Percentiles rank a stretch among this genome's conserved stretches.
Conservation (phyloP, 768 basidiomycete genomes). For the Phylloporus sp. region DNA sequence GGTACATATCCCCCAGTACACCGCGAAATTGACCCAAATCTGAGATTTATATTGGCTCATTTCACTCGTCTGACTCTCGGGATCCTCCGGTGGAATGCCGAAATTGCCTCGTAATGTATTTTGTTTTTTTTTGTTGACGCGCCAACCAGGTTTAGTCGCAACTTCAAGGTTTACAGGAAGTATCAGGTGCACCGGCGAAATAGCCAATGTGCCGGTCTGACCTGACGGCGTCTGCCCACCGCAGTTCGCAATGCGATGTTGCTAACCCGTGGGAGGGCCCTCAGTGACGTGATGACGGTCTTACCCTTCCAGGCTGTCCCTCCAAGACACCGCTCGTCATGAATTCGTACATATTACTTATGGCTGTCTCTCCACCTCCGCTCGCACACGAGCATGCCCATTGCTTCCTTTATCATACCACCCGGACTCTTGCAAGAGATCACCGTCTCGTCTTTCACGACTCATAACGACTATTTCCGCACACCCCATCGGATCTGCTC, state of each 20-base stretch:
- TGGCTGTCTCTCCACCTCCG: constrained; percentile 12
- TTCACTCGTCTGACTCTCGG: constrained; percentile 19
- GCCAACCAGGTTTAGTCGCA: constrained; percentile 20
- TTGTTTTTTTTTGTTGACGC: constrained; percentile 5
- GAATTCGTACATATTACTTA: constrained; percentile 23
- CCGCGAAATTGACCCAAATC: constrained; percentile 21
- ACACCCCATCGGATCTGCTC: constrained; percentile 34
- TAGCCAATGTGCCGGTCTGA: not conserved
- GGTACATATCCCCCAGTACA: constrained; percentile 12
- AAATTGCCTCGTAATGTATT: constrained; percentile 17
- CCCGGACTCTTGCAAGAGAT: constrained; percentile 36
- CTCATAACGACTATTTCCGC: constrained; percentile 33
- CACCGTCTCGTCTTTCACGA: constrained; percentile 30
- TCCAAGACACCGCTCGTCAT: constrained; percentile 28
- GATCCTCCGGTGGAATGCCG: constrained; percentile 18
- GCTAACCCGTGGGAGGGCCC: constrained; percentile 24
- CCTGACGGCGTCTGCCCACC: constrained; percentile 20
- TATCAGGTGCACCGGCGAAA: not conserved
- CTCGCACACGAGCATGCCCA: constrained; percentile 29
- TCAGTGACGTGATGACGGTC: constrained; percentile 28
- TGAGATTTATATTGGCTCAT: constrained; percentile 28
- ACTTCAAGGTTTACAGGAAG: constrained; percentile 3
- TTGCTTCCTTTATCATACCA: constrained; percentile 30
- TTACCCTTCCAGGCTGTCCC: constrained; percentile 25
- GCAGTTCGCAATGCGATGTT: constrained; percentile 11